Conservation (phyloP, 2,329 filamentous ascomycete species). For the Conoideocrella luteorostrata region DNA sequence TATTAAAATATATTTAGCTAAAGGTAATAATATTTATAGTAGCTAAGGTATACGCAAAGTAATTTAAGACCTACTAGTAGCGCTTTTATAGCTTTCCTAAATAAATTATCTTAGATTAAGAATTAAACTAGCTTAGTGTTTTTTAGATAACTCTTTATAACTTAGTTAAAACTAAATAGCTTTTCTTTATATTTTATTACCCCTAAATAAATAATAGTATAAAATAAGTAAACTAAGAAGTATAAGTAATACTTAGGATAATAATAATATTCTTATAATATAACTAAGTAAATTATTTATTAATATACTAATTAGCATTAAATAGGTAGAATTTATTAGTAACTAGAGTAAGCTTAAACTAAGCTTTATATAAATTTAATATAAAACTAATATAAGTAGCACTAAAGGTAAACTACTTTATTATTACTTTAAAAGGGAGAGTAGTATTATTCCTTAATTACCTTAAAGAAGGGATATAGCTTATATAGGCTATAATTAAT, state of each 20-base stretch:
- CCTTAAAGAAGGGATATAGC: background rate
- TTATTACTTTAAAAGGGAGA: background rate
- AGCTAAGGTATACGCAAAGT: slow-evolving; percentile 3
- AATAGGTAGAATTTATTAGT: background rate
- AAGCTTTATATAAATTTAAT: background rate
- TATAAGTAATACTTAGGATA: slow-evolving; percentile 3
- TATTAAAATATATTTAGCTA: too few relatives aligned
- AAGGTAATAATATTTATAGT: slow-evolving; percentile 5
- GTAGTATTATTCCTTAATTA: background rate
- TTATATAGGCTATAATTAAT: background rate
- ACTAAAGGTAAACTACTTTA: background rate
- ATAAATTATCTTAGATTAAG: slow-evolving; percentile 2
- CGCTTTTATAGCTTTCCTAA: slow-evolving; percentile 4
- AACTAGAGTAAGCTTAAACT: background rate
- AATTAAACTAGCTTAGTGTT: background rate
- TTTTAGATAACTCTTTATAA: slow-evolving; percentile 2
- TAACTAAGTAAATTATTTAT: background rate
- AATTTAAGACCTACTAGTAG: slow-evolving; percentile 1
- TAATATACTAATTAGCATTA: background rate
- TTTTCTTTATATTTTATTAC: slow-evolving; percentile 4
- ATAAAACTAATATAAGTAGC: background rate
- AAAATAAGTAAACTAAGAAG: slow-evolving; percentile 1
- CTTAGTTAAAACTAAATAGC: slow-evolving; percentile 2
- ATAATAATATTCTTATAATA: slow-evolving; percentile 3
- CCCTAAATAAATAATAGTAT: slow-evolving; percentile 5